Evolutionary conservation across 1,284 basidiomycete genomes (phyloP).

Genomic region (Afroboletus lepidellus): DNA sequence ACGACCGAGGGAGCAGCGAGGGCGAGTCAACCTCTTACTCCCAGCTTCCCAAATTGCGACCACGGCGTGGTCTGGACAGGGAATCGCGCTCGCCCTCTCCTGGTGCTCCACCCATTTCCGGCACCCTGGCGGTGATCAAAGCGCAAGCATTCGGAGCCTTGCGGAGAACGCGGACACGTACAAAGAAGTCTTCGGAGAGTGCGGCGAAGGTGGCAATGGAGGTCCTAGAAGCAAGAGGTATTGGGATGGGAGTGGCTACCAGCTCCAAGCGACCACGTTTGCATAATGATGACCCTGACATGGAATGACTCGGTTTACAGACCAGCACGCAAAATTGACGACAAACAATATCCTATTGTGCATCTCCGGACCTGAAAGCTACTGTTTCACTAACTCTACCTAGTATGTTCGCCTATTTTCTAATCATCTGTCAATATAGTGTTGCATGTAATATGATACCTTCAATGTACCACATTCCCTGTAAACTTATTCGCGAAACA

Average conservation of each 20-base stretch:
- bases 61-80: constrained; percentile 46
- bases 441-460: constrained; percentile 41
- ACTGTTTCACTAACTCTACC: constrained; percentile 35
- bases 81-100: constrained; percentile 74
- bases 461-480: constrained; percentile 25
- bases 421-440: constrained; percentile 36
- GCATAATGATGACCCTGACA: constrained; percentile 49
- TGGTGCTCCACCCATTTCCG: constrained; percentile 59
- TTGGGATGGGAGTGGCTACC: constrained; percentile 55
- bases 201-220: constrained; percentile 75
- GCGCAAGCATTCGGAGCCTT: constrained; percentile 82
- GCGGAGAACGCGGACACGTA: constrained; percentile 68
- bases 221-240: constrained; percentile 71
- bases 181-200: constrained; percentile 68
- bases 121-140: constrained; percentile 83
- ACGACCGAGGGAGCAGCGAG: constrained; percentile 57
- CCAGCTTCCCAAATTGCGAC: constrained; percentile 39
- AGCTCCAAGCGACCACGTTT: constrained; percentile 58
- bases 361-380: constrained; percentile 30
- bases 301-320: constrained; percentile 37
- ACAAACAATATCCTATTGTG: constrained; percentile 31
- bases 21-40: constrained; percentile 49
- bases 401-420: constrained; percentile 33
- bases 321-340: constrained; percentile 20
- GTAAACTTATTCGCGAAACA: constrained; percentile 5